Base-by-base conservation (phyloP, 2,329 filamentous ascomycete species). In the Epichloe hybrida region DNA sequence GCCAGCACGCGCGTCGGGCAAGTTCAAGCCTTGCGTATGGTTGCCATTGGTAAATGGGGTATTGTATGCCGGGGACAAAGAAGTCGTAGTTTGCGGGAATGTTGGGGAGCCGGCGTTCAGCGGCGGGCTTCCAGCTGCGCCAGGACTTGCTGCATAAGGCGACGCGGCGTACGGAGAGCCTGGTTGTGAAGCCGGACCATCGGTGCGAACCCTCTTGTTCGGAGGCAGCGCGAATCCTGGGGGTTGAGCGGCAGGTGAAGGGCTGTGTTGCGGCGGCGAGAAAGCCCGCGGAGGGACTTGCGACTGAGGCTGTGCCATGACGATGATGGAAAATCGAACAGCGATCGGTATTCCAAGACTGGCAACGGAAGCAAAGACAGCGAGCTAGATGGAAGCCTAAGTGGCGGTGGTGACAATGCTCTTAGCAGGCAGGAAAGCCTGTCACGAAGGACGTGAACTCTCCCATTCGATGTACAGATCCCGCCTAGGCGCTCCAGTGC, bases 161-260 rank as follows among this genome's bases (percentile, higher is more conserved):
- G 78, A 73, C 58, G 70, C 65, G 56, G 73, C 71, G 61, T 81
- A 81, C 0, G 80, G 79, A 36, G 81, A 85, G 48, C 71, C 74
- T 52, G 83, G 82, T 57, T 83, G 81, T 31, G 84, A 82, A n/a
- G 74, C 69, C 36, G 82, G 77, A 52, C 81, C 82, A 48, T 83
- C 64, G 77, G 83, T 64, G 54, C 64, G 61, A 31, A 63, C 58
- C 60, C 86, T 79, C 70, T 93, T 91, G 53, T 77, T 79, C 15
- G 86, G 82, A 46, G 85, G 85, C 46, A 83, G 77, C 53, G 66
- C 62, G 59, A 67, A 84, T 49, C 66, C 69, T 15, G 74, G 69
- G 55, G 77, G 75, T 35, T 75, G 72, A 21, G 75, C 70, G 47
- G 72, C 76, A 43, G 83, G 81, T 23, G 83, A 83, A 23, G 81